A percentile compares a stretch with the other conserved stretches of the same genome.
phyloP scores from a whole-genome alignment of 2,329 filamentous ascomycete genomes.

The Calonectria pteridis region DNA sequence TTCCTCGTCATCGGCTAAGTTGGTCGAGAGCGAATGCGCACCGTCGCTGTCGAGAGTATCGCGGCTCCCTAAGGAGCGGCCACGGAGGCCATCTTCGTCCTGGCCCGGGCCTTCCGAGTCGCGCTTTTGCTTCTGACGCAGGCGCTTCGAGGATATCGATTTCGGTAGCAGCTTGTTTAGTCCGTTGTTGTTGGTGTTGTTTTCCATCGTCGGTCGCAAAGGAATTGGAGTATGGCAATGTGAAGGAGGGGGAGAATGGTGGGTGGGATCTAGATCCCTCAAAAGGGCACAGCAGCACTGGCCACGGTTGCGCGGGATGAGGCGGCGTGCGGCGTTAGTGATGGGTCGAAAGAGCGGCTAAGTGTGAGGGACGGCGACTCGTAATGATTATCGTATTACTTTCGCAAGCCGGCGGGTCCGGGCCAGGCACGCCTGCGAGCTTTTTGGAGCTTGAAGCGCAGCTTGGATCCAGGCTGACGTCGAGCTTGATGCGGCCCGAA shows the following conservation, averaged over 20 bases:
- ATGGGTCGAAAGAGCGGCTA: conserved; percentile 14
- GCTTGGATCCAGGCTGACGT: conserved; percentile 36
- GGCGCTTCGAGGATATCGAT: conserved; percentile 62
- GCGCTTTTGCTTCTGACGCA: conserved; percentile 61
- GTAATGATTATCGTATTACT: conserved; percentile 26
- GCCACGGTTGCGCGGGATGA: conserved; percentile 31
- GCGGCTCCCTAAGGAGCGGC: conserved; percentile 53
- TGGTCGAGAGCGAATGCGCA: conserved; percentile 39
- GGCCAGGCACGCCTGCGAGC: conserved; percentile 11
- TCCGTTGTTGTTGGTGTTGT: conserved; percentile 49
- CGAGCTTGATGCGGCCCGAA: not conserved
- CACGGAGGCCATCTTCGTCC: conserved; percentile 46
- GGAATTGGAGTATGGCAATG: conserved; percentile 11
- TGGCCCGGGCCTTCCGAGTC: conserved; percentile 46
- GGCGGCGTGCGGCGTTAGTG: conserved; percentile 16
- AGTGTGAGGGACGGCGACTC: conserved; percentile 20
- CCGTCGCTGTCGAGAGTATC: conserved; percentile 54
- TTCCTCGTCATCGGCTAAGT: conserved; percentile 51
- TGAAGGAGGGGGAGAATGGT: conserved; percentile 5
- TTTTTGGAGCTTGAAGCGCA: conserved; percentile 2
- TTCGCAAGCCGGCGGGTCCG: conserved; percentile 28
- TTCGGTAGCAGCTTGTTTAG: conserved; percentile 67
- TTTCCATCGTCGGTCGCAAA: conserved; percentile 35
- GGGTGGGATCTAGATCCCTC: conserved; percentile 19
- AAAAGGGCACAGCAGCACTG: conserved; percentile 20